Base-by-base conservation (phyloP, 148 eudicot species). In the Silene uniflora region DNA sequence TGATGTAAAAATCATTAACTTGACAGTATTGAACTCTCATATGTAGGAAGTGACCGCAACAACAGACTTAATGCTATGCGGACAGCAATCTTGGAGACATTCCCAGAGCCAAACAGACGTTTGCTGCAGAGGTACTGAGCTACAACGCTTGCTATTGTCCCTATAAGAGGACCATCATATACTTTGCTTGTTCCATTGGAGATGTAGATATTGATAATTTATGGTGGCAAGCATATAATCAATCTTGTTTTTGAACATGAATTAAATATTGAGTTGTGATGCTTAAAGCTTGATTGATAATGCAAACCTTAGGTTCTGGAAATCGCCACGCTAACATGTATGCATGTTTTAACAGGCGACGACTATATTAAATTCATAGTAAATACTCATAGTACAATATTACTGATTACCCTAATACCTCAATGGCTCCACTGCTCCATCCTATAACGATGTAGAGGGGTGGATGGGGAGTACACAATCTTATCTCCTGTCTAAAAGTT, bases 91-190 rank as follows among this genome's bases (percentile, higher is more conserved):
- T 79, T 86, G 69, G 99, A 95, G 80, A 92, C 99, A 78, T 95
- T 95, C 73, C 99, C 99, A 18, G 99, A 95, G 81, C 99, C 99
- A 76, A 95, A 95, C 83, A 92, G 99, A 56, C 88, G 88, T 63
- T 82, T 95, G 75, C 81, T 95, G 64, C 96, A 95, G 78, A 95
- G 99, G 99, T 95, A 87, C 12, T 25, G 59, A 49, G 47, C 64
- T 65, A 52, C n/a, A n/a, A n/a, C n/a, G 44, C 67, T 73, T 69
- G 22, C 25, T 59, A 54, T 10, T 3, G 22, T 35, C 25, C 47
- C 16, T 14, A 23, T 39, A 47, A 32, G 18, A 16, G 47, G 29
- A 54, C 12, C 23, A 27, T 46, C 17, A 27, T 9, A 39, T 39
- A 39, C 56, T 25, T 13, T 10, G 74, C 74, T 29, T 16, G 22